These are phyloP conservation scores for Chenopodium formosanum DNA, from an alignment of 148 eudicot species.

Conservation along the genomic window DNA sequence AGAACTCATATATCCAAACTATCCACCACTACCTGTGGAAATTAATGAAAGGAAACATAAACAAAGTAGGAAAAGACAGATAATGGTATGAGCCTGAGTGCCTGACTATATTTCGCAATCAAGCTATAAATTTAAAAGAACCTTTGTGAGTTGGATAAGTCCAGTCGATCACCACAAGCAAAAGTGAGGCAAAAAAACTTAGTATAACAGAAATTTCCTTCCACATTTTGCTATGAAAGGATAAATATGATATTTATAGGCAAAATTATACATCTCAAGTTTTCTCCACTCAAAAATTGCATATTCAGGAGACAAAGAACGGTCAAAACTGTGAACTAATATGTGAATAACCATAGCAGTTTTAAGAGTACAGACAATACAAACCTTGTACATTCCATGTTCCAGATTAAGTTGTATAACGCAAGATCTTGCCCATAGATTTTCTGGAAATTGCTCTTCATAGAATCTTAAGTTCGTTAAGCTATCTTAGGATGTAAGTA, in stretches of 20 bases:
- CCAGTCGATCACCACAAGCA: not conserved
- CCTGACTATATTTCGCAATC: not conserved
- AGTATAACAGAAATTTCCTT: not conserved
- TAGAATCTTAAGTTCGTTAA: constrained; percentile 10
- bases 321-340: constrained; percentile 4
- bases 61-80: no score
- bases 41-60: not conserved
- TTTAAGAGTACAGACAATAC: constrained; percentile 13
- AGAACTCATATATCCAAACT: not conserved
- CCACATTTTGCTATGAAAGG: not conserved
- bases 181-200: not conserved
- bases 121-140: not conserved
- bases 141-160: not conserved
- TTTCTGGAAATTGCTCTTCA: constrained; percentile 30
- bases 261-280: not conserved
- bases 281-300: not conserved
- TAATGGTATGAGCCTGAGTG: not conserved
- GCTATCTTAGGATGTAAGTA: constrained; percentile 18
- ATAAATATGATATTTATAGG: not conserved
- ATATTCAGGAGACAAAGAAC: constrained; percentile 5
- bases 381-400: constrained; percentile 25
- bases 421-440: constrained; percentile 13
- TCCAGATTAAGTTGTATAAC: constrained; percentile 16
- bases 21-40: not conserved
- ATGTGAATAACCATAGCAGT: constrained; percentile 1